These are phyloP conservation scores for Aspergillus chevalieri DNA, from an alignment of 2,329 filamentous ascomycete species.

Conservation along the genomic window DNA sequence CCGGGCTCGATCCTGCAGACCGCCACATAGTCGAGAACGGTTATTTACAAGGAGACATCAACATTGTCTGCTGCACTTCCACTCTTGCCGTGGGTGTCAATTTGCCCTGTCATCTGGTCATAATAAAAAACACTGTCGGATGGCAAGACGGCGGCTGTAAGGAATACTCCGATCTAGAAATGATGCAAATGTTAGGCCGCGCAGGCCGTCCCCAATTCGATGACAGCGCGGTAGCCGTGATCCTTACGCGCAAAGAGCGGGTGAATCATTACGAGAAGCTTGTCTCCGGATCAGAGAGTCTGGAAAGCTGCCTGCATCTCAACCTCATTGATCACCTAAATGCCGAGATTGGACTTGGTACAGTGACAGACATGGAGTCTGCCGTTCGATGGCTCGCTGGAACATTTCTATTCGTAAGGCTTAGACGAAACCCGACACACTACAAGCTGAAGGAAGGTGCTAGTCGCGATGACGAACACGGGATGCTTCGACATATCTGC, in stretches of 20 bases:
- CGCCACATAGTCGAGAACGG: constrained; percentile 60
- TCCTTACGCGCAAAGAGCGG: constrained; percentile 66
- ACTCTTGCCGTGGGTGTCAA: constrained; percentile 81
- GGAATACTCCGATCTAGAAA: constrained; percentile 74
- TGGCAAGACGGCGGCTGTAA: constrained; percentile 57
- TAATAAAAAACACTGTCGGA: constrained; percentile 71
- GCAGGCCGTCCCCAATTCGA: constrained; percentile 82
- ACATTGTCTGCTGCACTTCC: constrained; percentile 79
- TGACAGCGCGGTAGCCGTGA: constrained; percentile 66
- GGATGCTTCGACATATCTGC: constrained; percentile 64
- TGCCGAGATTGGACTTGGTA: constrained; percentile 72
- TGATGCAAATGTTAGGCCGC: constrained; percentile 86
- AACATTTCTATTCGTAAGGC: constrained; percentile 71
- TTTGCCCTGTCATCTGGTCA: constrained; percentile 73
- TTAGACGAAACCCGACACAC: constrained; percentile 63
- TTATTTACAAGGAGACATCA: constrained; percentile 66
- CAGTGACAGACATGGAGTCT: constrained; percentile 57
- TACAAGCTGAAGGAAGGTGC: constrained; percentile 59
- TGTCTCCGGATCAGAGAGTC: constrained; percentile 63
- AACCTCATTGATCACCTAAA: constrained; percentile 80
- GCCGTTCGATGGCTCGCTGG: constrained; percentile 69
- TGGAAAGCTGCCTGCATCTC: constrained; percentile 73
- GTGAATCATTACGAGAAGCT: constrained; percentile 64
- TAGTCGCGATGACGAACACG: constrained; percentile 50
- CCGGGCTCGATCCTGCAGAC: constrained; percentile 62